Evolutionary conservation across 2,329 filamentous ascomycete species (phyloP).

Genomic region (Talaromyces sp.): DNA sequence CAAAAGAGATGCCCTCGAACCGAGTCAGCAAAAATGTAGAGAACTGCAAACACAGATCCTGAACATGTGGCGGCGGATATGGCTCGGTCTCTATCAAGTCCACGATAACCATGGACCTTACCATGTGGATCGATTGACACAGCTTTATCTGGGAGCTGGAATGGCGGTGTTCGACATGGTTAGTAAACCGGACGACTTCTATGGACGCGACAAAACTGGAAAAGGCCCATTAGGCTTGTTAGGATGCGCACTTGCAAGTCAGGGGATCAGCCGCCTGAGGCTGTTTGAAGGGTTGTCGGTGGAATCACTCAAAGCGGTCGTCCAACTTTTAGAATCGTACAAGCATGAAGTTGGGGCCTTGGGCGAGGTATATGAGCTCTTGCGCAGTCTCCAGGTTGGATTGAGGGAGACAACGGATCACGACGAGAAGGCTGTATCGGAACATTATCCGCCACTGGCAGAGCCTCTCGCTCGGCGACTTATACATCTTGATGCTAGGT

Average conservation of each 20-base stretch:
- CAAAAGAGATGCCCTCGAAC: neutral
- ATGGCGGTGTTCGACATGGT: constrained; percentile 15
- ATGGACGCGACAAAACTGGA: neutral
- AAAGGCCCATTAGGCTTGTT: constrained; percentile 18
- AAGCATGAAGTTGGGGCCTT: constrained; percentile 22
- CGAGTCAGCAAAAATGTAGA: constrained; percentile 9
- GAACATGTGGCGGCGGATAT: constrained; percentile 22
- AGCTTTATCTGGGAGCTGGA: constrained; percentile 23
- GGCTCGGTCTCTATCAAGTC: constrained; percentile 24
- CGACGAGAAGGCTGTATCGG: constrained; percentile 10
- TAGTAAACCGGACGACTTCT: neutral
- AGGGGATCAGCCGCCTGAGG: constrained; percentile 23
- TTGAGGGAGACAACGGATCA: constrained; percentile 15
- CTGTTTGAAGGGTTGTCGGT: constrained; percentile 22
- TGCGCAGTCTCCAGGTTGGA: constrained; percentile 21
- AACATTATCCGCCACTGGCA: constrained; percentile 21
- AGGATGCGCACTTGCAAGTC: constrained; percentile 17
- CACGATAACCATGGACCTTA: constrained; percentile 19
- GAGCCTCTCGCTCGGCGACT: constrained; percentile 21
- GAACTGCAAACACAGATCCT: constrained; percentile 22
- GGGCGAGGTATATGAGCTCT: constrained; percentile 19
- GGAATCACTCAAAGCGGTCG: constrained; percentile 21
- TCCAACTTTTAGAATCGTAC: constrained; percentile 23
- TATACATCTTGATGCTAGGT: constrained; percentile 21
- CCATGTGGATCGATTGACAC: constrained; percentile 21